Conservation (phyloP, 2,329 filamentous ascomycete genomes). For the Paecilomyces fulvus region DNA sequence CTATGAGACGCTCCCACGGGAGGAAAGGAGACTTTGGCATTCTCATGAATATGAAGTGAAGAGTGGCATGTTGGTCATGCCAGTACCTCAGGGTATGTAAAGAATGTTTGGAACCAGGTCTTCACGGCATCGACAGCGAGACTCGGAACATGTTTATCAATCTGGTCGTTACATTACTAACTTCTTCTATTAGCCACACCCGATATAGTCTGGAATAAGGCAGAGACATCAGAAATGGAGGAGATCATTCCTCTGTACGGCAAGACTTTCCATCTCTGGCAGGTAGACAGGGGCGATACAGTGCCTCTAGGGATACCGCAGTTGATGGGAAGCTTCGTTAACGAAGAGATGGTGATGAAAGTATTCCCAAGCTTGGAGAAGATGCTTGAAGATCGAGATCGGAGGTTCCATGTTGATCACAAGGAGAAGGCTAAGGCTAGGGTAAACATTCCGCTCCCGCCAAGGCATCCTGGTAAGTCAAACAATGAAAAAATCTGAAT, state of each 20-base stretch:
- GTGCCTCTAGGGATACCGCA: slow-evolving; percentile 54
- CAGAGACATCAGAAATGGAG: slow-evolving; percentile 74
- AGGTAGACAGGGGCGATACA: slow-evolving; percentile 64
- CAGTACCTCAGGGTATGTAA: slow-evolving; percentile 17
- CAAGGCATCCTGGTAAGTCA: slow-evolving; percentile 27
- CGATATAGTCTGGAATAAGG: slow-evolving; percentile 59
- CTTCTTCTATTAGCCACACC: slow-evolving; percentile 27
- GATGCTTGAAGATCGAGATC: slow-evolving; percentile 44
- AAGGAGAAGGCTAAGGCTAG: slow-evolving; percentile 46
- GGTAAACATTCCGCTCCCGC: slow-evolving; percentile 36
- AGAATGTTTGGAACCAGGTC: too few relatives aligned
- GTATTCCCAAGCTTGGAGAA: slow-evolving; percentile 20
- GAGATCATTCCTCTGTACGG: slow-evolving; percentile 67
- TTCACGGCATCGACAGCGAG: too few relatives aligned
- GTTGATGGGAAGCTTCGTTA: slow-evolving; percentile 54
- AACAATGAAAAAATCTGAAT: neutral
- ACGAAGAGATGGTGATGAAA: slow-evolving; percentile 17
- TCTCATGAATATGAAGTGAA: slow-evolving; percentile 49
- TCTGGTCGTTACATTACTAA: slow-evolving; percentile 20
- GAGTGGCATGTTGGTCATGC: slow-evolving; percentile 37
- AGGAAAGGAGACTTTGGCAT: slow-evolving; percentile 73
- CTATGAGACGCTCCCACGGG: slow-evolving; percentile 55
- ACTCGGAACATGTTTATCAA: slow-evolving; percentile 15
- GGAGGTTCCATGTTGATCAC: slow-evolving; percentile 45
- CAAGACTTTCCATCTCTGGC: slow-evolving; percentile 81